Percentiles rank a stretch among this genome's conserved stretches.
phyloP scores from a whole-genome alignment of 345 rosid genomes.

The Aurinia saxatilis region DNA sequence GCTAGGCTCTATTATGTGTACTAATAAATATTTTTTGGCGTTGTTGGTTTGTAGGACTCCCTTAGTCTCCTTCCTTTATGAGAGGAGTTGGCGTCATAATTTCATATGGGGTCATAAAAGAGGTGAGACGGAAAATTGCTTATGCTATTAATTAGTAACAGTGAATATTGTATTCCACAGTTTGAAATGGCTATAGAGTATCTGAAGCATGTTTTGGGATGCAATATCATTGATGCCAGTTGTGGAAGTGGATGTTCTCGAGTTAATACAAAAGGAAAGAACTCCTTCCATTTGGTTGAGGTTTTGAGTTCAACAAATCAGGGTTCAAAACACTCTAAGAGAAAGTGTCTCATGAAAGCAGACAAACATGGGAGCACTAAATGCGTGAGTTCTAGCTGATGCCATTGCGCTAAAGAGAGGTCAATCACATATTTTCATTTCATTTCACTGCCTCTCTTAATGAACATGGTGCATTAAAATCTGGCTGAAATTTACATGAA shows the following conservation, averaged over 20 bases:
- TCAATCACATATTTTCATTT: constrained; percentile 1
- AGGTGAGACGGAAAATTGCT: constrained; percentile 38
- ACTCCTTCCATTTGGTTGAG: constrained; percentile 48
- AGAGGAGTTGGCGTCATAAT: constrained; percentile 94
- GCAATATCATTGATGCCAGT: constrained; percentile 80
- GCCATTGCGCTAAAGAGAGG: constrained; percentile 77
- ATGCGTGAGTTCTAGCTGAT: constrained; percentile 48
- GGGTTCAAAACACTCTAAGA: constrained; percentile 42
- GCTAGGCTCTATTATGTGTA: no score
- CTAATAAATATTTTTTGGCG: constrained; percentile 6
- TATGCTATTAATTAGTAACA: no score
- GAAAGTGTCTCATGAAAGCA: constrained; percentile 43
- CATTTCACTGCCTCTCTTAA: not conserved
- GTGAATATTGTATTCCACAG: constrained; percentile 31
- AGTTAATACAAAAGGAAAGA: constrained; percentile 39
- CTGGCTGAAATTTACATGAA: constrained; percentile 36
- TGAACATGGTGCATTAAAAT: not conserved
- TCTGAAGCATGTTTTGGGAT: constrained; percentile 69
- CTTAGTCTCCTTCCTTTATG: constrained; percentile 68
- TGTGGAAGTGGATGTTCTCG: constrained; percentile 82
- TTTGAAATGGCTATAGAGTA: constrained; percentile 70
- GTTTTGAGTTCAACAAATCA: constrained; percentile 42
- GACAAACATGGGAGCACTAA: constrained; percentile 51
- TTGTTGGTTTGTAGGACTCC: constrained; percentile 42
- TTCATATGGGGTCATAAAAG: constrained; percentile 65